Evolutionary conservation across 2,329 filamentous ascomycete genomes (phyloP).

Genomic region (Cladophialophora yegresii): DNA sequence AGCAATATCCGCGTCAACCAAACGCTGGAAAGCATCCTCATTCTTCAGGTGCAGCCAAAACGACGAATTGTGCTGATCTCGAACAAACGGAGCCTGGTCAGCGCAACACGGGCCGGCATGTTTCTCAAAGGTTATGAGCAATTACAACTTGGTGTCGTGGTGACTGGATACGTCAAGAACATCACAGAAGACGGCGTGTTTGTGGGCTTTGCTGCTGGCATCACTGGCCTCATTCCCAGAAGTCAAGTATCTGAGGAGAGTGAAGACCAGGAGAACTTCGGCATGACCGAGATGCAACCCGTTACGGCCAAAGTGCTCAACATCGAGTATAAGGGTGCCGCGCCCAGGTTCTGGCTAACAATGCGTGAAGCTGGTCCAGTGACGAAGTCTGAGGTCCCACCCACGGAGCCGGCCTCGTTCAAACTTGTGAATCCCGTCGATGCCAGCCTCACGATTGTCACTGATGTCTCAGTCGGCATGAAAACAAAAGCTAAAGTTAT

Average conservation of each 20-base stretch:
- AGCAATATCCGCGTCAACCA: slow-evolving; percentile 85
- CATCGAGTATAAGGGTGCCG: slow-evolving; percentile 62
- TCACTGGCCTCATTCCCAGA: slow-evolving; percentile 79
- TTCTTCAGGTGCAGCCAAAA: slow-evolving; percentile 81
- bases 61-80: slow-evolving; percentile 75
- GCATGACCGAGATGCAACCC: slow-evolving; percentile 74
- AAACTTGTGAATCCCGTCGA: slow-evolving; percentile 66
- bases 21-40: slow-evolving; percentile 74
- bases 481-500: slow-evolving; percentile 74
- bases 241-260: slow-evolving; percentile 72
- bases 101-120: slow-evolving; percentile 69
- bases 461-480: slow-evolving; percentile 73
- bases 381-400: slow-evolving; percentile 37
- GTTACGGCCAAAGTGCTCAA: slow-evolving; percentile 71
- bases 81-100: slow-evolving; percentile 79
- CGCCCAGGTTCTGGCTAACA: slow-evolving; percentile 68
- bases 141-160: slow-evolving; percentile 66
- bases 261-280: slow-evolving; percentile 70
- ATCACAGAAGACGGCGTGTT: slow-evolving; percentile 80
- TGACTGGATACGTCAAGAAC: slow-evolving; percentile 81
- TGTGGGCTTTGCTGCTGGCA: slow-evolving; percentile 77
- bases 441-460: slow-evolving; percentile 61
- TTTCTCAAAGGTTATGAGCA: slow-evolving; percentile 73
- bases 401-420: slow-evolving; percentile 38
- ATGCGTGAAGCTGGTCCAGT: slow-evolving; percentile 51